A percentile compares a stretch with the other conserved stretches of the same genome.
These are phyloP conservation scores for Penicillium malachiteum DNA, from an alignment of 495 filamentous ascomycete genomes.

Conservation along the genomic window DNA sequence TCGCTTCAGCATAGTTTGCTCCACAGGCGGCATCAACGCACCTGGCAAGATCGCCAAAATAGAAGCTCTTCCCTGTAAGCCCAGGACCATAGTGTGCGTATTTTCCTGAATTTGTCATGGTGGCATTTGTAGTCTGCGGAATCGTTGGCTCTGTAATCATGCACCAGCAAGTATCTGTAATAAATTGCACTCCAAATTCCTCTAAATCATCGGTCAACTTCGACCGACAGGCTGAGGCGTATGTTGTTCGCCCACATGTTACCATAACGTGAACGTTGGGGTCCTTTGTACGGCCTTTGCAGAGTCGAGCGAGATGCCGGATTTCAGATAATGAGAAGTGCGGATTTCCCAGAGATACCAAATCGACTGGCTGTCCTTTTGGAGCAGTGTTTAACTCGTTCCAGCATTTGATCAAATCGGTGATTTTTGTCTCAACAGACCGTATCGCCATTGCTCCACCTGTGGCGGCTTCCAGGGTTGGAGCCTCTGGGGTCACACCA, in stretches of 20 bases:
- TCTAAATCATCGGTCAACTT: slow-evolving; percentile 15
- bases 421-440: background rate
- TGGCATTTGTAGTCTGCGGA: slow-evolving; percentile 6
- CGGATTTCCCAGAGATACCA: slow-evolving; percentile 36
- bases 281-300: slow-evolving; percentile 11
- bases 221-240: slow-evolving; percentile 12
- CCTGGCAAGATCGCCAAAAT: slow-evolving; percentile 21
- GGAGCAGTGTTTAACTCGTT: slow-evolving; percentile 14
- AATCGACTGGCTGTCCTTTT: slow-evolving; percentile 11
- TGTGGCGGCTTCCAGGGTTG: slow-evolving; percentile 6
- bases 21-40: slow-evolving; percentile 22
- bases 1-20: background rate
- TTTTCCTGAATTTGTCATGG: slow-evolving; percentile 33
- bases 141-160: slow-evolving; percentile 29
- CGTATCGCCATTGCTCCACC: background rate
- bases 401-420: slow-evolving; percentile 5
- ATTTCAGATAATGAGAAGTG: slow-evolving; percentile 32
- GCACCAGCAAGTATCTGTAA: slow-evolving; percentile 36
- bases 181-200: slow-evolving; percentile 22
- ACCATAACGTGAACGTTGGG: slow-evolving; percentile 12
- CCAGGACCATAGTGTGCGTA: slow-evolving; percentile 30
- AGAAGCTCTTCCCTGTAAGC: slow-evolving; percentile 13
- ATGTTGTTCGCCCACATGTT: slow-evolving; percentile 20
- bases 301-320: slow-evolving; percentile 9
- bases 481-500: slow-evolving; percentile 25